A percentile compares a stretch with the other conserved stretches of the same genome.
phyloP scores from a whole-genome alignment of 2,329 filamentous ascomycete species.

The Fonsecaea multimorphosa region DNA sequence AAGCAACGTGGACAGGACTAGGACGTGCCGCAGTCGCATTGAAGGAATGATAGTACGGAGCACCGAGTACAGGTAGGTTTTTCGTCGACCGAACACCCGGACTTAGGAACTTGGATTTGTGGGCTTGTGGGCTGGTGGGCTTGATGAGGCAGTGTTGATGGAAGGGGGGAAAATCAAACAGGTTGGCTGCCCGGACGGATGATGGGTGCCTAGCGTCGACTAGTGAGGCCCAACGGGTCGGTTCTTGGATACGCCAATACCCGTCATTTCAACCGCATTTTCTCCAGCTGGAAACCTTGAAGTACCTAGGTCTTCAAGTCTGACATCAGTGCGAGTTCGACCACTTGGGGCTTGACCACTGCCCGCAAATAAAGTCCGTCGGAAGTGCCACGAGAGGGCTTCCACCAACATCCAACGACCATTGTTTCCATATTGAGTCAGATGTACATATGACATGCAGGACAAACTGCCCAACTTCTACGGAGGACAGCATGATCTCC shows the following conservation, averaged over 20 bases:
- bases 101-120: not conserved
- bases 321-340: not conserved
- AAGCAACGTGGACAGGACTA: conserved; percentile 3
- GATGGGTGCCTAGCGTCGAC: conserved; percentile 1
- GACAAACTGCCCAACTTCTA: not conserved
- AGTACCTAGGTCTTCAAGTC: not conserved
- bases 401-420: not conserved
- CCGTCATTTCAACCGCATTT: conserved; percentile 13
- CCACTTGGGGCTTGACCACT: not conserved
- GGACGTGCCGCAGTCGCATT: not conserved
- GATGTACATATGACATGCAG: conserved; percentile 5
- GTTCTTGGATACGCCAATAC: conserved; percentile 2
- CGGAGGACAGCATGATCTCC: conserved; percentile 1
- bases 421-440: not conserved
- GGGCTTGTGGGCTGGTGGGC: not conserved
- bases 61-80: not conserved
- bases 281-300: not conserved
- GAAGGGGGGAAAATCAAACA: not conserved
- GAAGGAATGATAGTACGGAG: not conserved
- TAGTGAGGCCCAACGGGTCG: conserved; percentile 1
- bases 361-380: not conserved
- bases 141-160: conserved; percentile 5
- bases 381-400: not conserved
- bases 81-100: not conserved
- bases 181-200: conserved; percentile 3